phyloP scores from a whole-genome alignment of 345 rosid genomes.

The Citrus maxima region DNA sequence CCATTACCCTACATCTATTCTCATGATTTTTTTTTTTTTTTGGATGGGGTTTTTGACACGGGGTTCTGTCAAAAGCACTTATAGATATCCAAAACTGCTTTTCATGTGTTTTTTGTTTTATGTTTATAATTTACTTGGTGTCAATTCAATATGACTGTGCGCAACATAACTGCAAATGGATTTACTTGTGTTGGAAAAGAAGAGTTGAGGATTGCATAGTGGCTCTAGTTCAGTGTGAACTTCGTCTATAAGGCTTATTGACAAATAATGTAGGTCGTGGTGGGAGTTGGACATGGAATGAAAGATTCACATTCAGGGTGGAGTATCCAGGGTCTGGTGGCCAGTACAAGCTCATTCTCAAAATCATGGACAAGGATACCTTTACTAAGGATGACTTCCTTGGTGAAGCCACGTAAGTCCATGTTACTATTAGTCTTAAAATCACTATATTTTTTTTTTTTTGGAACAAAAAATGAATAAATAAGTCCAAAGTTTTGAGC shows the following conservation, averaged over 20 bases:
- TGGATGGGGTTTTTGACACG: too few species aligned
- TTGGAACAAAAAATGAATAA: background rate
- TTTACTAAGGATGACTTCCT: slow-evolving; percentile 67
- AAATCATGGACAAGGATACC: slow-evolving; percentile 84
- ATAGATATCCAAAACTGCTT: too few species aligned
- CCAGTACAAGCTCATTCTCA: slow-evolving; percentile 58
- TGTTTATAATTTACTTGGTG: too few species aligned
- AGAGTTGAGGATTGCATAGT: background rate
- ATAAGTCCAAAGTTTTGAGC: background rate
- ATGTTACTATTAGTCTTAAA: background rate
- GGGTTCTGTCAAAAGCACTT: background rate
- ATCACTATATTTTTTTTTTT: background rate
- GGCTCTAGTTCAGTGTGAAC: background rate
- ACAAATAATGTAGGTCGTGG: slow-evolving; percentile 36
- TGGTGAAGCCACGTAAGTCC: slow-evolving; percentile 68
- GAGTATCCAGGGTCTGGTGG: slow-evolving; percentile 72
- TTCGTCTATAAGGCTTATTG: background rate
- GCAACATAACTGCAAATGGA: background rate
- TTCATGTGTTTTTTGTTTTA: too few species aligned
- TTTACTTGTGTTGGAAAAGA: background rate
- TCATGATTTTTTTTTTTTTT: too few species aligned
- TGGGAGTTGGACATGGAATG: slow-evolving; percentile 67
- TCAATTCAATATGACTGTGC: too few species aligned
- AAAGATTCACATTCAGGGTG: slow-evolving; percentile 57
- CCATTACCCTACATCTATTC: too few species aligned